Conservation (phyloP, 1,284 basidiomycete genomes). For the Taiwanofungus camphoratus region DNA sequence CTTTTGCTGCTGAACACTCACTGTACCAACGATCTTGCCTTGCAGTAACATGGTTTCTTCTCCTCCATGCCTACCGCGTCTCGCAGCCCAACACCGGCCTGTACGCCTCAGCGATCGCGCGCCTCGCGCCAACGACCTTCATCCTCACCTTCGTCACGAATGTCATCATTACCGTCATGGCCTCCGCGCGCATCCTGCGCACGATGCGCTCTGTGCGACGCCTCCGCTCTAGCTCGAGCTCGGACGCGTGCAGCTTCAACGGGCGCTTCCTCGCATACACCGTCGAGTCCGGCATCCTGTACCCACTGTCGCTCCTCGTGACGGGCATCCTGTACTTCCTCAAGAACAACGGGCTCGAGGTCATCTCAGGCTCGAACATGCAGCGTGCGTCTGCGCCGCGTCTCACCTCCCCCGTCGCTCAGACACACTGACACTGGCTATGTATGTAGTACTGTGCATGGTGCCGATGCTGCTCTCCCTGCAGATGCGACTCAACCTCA, state of each 20-base stretch:
- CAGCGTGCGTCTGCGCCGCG: neutral
- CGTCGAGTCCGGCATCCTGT: constrained; percentile 1
- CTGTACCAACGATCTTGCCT: neutral
- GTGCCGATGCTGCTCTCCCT: constrained; percentile 1
- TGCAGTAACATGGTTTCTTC: neutral
- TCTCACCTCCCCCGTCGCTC: no score
- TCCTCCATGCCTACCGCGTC: neutral
- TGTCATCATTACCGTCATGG: neutral
- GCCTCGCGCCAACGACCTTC: neutral
- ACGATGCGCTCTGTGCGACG: neutral
- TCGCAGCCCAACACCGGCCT: neutral
- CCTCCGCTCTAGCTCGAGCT: neutral
- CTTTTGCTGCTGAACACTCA: neutral
- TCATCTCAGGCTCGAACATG: neutral
- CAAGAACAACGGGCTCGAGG: neutral
- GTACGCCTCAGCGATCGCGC: neutral
- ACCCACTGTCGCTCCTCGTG: neutral
- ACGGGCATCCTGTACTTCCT: constrained; percentile 3
- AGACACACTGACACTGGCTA: neutral
- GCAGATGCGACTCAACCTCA: constrained; percentile 2
- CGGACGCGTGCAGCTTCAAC: no score
- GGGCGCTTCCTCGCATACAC: neutral
- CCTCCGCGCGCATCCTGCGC: neutral
- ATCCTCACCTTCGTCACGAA: constrained; percentile 3
- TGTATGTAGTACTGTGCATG: constrained; percentile 1